Evolutionary conservation across 768 basidiomycete species (phyloP).

Genomic region (Xanthoconium stramineum): DNA sequence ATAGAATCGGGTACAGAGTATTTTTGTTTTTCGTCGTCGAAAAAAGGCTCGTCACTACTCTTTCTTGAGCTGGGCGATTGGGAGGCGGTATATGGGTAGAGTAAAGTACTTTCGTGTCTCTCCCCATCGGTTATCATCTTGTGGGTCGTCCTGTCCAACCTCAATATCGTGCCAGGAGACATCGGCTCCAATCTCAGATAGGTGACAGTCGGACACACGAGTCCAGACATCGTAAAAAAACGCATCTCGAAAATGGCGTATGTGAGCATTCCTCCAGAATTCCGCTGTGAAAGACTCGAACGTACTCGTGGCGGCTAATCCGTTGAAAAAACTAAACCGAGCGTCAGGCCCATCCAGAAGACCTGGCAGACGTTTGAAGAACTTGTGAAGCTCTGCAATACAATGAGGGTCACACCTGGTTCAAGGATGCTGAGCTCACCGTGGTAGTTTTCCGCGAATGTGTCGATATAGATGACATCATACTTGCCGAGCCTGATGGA

Average conservation of each 20-base stretch:
- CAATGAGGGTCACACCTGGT: background rate
- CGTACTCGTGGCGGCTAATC: conserved; percentile 91
- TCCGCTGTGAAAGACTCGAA: conserved; percentile 2
- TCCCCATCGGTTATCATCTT: conserved; percentile 66
- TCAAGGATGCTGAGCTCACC: conserved; percentile 34
- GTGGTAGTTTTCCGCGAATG: conserved; percentile 84
- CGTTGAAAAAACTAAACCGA: conserved; percentile 95
- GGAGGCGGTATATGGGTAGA: conserved; percentile 70
- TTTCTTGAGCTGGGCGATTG: conserved; percentile 40
- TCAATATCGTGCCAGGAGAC: conserved; percentile 83
- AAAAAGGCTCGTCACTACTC: background rate
- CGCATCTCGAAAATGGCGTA: conserved; percentile 50
- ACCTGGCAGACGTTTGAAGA: conserved; percentile 79
- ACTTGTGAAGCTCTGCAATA: conserved; percentile 58
- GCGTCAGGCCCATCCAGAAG: conserved; percentile 71
- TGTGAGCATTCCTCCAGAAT: background rate
- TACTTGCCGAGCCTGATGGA: conserved; percentile 71
- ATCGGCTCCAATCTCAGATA: conserved; percentile 76
- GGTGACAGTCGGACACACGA: conserved; percentile 77
- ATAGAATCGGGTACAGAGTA: background rate
- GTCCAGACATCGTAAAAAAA: conserved; percentile 92
- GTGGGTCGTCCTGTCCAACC: conserved; percentile 44
- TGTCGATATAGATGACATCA: conserved; percentile 89
- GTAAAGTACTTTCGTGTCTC: conserved; percentile 73
- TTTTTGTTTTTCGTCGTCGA: background rate